A percentile compares a stretch with the other conserved stretches of the same genome.
phyloP scores from a whole-genome alignment of 768 basidiomycete species.

The Nevesoporus exiguus region DNA sequence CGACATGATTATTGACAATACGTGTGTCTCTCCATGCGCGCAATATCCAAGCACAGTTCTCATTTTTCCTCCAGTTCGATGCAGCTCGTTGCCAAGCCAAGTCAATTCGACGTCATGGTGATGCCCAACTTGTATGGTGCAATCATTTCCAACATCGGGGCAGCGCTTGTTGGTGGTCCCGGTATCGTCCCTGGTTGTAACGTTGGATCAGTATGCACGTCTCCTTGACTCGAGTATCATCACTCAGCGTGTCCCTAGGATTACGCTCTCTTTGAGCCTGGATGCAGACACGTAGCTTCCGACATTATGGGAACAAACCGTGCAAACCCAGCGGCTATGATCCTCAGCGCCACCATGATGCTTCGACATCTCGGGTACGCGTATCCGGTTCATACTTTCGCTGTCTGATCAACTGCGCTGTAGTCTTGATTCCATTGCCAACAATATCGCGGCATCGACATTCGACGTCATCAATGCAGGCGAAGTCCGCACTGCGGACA shows the following conservation, averaged over 20 bases:
- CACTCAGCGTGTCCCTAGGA: slow-evolving; percentile 46
- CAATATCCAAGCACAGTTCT: neutral
- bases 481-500: slow-evolving; percentile 89
- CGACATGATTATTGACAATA: slow-evolving; percentile 99
- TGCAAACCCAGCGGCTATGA: slow-evolving; percentile 97
- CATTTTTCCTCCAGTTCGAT: slow-evolving; percentile 63
- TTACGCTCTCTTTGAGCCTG: slow-evolving; percentile 97
- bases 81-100: slow-evolving; percentile 96
- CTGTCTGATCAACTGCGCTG: slow-evolving; percentile 6
- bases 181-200: slow-evolving; percentile 98
- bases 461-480: slow-evolving; percentile 90
- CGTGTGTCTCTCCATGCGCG: slow-evolving; percentile 45
- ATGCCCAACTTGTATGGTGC: slow-evolving; percentile 98
- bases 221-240: neutral
- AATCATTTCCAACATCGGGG: slow-evolving; percentile 97
- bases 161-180: slow-evolving; percentile 96
- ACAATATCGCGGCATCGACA: slow-evolving; percentile 87
- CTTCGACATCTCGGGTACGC: slow-evolving; percentile 90
- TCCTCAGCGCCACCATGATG: slow-evolving; percentile 97
- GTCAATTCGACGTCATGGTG: slow-evolving; percentile 99
- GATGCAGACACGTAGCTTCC: slow-evolving; percentile 91
- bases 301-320: slow-evolving; percentile 97
- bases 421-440: slow-evolving; percentile 89
- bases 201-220: slow-evolving; percentile 73
- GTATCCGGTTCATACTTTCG: slow-evolving; percentile 11